A percentile compares a stretch with the other conserved stretches of the same genome.
Evolutionary conservation across 1,284 basidiomycete genomes (phyloP).

Genomic region (Paramarasmius palmivorus): DNA sequence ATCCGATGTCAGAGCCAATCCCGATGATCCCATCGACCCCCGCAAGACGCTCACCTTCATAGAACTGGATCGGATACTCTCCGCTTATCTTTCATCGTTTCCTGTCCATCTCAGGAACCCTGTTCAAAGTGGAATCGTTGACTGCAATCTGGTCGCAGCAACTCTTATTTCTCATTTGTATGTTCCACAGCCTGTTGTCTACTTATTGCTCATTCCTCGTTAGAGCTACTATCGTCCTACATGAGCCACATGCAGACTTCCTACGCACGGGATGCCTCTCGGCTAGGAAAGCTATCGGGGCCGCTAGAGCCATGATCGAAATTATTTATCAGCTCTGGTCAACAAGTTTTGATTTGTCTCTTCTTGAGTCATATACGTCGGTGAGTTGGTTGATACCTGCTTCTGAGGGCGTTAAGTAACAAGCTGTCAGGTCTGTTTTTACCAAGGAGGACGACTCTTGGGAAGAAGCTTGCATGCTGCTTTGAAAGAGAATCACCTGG

Average conservation of each 20-base stretch:
- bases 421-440: slow-evolving; percentile 10
- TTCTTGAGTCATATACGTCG: slow-evolving; percentile 62
- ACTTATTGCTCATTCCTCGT: slow-evolving; percentile 8
- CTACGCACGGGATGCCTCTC: slow-evolving; percentile 59
- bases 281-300: slow-evolving; percentile 62
- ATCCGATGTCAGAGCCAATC: slow-evolving; percentile 16
- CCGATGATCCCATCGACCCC: slow-evolving; percentile 48
- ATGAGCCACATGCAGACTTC: slow-evolving; percentile 71
- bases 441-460: slow-evolving; percentile 62
- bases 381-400: slow-evolving; percentile 34
- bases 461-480: slow-evolving; percentile 63
- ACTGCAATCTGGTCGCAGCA: slow-evolving; percentile 67
- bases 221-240: slow-evolving; percentile 64
- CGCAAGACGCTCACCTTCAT: slow-evolving; percentile 62
- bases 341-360: slow-evolving; percentile 68
- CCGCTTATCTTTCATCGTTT: slow-evolving; percentile 59
- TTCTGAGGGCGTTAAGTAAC: not conserved
- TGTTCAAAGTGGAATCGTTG: slow-evolving; percentile 55
- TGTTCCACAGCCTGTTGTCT: slow-evolving; percentile 24
- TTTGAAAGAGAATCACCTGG: slow-evolving; percentile 48
- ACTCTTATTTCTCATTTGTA: slow-evolving; percentile 65
- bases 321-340: slow-evolving; percentile 65
- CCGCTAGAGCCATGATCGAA: slow-evolving; percentile 65
- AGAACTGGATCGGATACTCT: slow-evolving; percentile 60
- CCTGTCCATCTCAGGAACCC: slow-evolving; percentile 58